Base-by-base conservation (phyloP, 1,284 basidiomycete genomes). In the Thelephora terrestris region DNA sequence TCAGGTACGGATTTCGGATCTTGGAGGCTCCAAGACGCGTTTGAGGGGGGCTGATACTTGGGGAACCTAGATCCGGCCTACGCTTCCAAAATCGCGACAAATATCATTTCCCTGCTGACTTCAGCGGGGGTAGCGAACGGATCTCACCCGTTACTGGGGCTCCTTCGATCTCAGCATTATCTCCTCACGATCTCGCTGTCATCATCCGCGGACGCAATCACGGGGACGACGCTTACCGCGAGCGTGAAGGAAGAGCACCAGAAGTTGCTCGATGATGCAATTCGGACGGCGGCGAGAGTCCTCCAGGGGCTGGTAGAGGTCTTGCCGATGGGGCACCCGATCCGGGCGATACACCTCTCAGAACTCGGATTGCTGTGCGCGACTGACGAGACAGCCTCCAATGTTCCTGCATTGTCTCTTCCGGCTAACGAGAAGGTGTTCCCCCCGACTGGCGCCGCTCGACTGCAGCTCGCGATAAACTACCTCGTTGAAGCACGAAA, bases 301-400 rank as follows among this genome's bases (percentile, higher is more conserved):
- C 71, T 71, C n/a, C 69, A 73, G 1, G 91, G 82, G 0, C 65
- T 83, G 16, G 64, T 64, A 14, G 61, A 60, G 2, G 61, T 89
- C 4, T 75, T 90, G 21, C 62, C 71, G 0, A 62, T 70, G 14
- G 86, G 86, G 3, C 92, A 96, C 62, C 92, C 93, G 0, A 75
- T 85, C 0, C 74, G 87, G 4, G 90, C 78, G 0, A 65, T 96
- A 34, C 79, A 85, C 4, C 67, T 86, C 5, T 81, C 85, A 2
- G 90, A 93, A 59, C 69, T 91, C 16, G 91, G 87, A 0, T 92
- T 91, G 62, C 66, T 93, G 3, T 70, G 92, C 5, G 75, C 79
- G 0, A 82, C 88, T 0, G 87, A 90, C 57, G 83, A 87, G 59
- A 59, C 60, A 32, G 76, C 69, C 16, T 49, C 52, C 42, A 42